Evolutionary conservation across 805 yeast genomes (phyloP), one percentile per base, ranked within the genome.

Genomic region (Saccharomycopsis amapae): DNA sequence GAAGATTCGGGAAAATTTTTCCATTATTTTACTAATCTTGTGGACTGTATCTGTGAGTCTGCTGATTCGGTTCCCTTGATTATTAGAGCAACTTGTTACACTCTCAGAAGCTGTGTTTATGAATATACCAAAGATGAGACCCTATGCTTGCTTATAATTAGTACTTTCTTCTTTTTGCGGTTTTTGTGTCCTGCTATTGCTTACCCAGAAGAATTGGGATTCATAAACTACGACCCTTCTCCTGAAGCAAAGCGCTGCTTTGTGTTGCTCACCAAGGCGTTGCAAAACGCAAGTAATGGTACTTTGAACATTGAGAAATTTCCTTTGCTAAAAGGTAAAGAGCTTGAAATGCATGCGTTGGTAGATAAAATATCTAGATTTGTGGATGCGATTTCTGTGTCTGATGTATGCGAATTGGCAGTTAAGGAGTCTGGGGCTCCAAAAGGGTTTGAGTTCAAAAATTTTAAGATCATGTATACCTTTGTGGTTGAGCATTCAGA

Each of bases 161-260:
- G 96, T 0, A 88, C 95, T 0, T 90, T 85, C 59, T 68, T 90
- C 45, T 89, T 90, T 57, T 67, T 90, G 54, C 66, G 95, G 46
- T 78, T 82, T 51, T 72, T 83, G 50, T 84, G 94, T 59, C 97
- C 97, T 10, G 95, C 95, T 0, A 79, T 89, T 55, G 89, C 89
- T 12, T 79, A 87, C 28, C 97, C 97, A 0, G 95, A 85, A 47
- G 70, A 81, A 5, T 71, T 64, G 52, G 59, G 58, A 58, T 56
- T 68, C 19, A 59, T 66, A 9, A 65, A 32, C n/a, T 36, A 33
- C 18, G 28, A 30, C 19, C 43, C 49, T 19, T 19, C 44, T 5
- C 17, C 25, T 12, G 25, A 50, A 37, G 45, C 53, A 12, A 69
- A 86, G 50, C 52, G 37, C 38, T 20, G 46, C 30, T 71, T 85